A percentile compares a stretch with the other conserved stretches of the same genome.
Conservation (phyloP, 1,284 basidiomycete genomes). For the Melanopsichium pennsylvanicum region DNA sequence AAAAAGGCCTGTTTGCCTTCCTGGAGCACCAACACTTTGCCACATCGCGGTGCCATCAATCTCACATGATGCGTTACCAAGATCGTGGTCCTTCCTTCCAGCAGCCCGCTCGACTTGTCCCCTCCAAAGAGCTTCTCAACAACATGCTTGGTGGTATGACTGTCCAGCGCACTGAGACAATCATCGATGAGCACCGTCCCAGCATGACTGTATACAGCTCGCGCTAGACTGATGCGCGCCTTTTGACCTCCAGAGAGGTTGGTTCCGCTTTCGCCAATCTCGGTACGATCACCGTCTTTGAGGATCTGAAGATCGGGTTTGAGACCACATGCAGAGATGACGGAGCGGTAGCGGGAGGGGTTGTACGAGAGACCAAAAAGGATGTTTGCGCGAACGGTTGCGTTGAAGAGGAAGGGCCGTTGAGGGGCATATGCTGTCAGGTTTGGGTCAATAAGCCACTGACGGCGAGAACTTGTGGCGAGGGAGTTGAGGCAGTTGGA, state of each 20-base stretch:
- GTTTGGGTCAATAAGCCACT: background rate
- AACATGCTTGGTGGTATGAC: constrained; percentile 70
- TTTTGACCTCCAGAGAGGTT: constrained; percentile 63
- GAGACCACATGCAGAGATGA: constrained; percentile 49
- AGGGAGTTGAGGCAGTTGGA: too few relatives aligned
- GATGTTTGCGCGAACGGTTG: constrained; percentile 72
- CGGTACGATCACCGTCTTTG: constrained; percentile 77
- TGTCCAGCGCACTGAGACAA: constrained; percentile 71
- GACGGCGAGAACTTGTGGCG: too few relatives aligned
- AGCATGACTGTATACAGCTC: constrained; percentile 57
- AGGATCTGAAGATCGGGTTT: constrained; percentile 74
- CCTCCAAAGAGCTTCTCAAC: constrained; percentile 60
- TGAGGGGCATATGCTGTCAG: constrained; percentile 80
- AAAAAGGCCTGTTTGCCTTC: constrained; percentile 74
- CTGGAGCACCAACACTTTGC: constrained; percentile 77
- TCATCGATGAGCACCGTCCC: constrained; percentile 61
- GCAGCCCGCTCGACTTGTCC: constrained; percentile 28
- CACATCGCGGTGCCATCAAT: constrained; percentile 70
- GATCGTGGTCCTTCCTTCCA: constrained; percentile 47
- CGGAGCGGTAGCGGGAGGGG: constrained; percentile 69
- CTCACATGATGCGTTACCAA: constrained; percentile 66
- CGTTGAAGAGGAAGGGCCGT: constrained; percentile 87
- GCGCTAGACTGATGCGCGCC: constrained; percentile 56
- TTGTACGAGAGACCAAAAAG: constrained; percentile 67
- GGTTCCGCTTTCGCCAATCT: constrained; percentile 69